Conservation (phyloP, 805 yeast genomes). For the Sugiyamaella qingdaonensis region DNA sequence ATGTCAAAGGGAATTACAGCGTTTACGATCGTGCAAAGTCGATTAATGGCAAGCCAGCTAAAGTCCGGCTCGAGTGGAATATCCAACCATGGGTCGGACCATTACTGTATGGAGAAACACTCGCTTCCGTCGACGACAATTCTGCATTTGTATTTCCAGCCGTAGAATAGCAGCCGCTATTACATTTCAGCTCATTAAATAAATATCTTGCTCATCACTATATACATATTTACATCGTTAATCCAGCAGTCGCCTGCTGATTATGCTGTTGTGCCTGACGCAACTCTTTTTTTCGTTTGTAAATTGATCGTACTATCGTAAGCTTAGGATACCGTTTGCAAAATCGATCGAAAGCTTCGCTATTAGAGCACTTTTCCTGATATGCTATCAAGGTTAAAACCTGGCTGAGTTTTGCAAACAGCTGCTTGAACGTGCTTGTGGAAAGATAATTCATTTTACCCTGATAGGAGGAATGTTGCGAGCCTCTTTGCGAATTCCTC, state of each 20-base stretch:
- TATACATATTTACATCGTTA: not conserved
- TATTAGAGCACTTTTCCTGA: not conserved
- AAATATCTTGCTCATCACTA: too few species aligned
- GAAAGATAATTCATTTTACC: not conserved
- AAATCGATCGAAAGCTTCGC: not conserved
- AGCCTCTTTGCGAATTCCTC: not conserved
- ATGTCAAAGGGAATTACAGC: slow-evolving; percentile 66
- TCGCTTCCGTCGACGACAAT: slow-evolving; percentile 11
- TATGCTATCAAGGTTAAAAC: not conserved
- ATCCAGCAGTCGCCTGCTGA: not conserved
- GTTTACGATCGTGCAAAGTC: slow-evolving; percentile 78
- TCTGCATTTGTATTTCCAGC: slow-evolving; percentile 19
- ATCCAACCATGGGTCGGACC: slow-evolving; percentile 90
- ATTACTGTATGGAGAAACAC: slow-evolving; percentile 60
- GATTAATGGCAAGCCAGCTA: slow-evolving; percentile 54
- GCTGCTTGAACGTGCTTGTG: not conserved
- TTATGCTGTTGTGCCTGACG: not conserved
- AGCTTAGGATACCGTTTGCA: not conserved
- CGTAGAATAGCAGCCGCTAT: not conserved
- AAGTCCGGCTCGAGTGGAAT: slow-evolving; percentile 77
- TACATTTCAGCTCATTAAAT: too few species aligned
- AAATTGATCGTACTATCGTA: not conserved
- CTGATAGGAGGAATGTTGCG: not conserved
- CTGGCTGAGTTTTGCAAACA: not conserved
- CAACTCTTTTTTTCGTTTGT: not conserved